Evolutionary conservation across 768 basidiomycete genomes (phyloP).

Genomic region (Auriscalpium vulgare): DNA sequence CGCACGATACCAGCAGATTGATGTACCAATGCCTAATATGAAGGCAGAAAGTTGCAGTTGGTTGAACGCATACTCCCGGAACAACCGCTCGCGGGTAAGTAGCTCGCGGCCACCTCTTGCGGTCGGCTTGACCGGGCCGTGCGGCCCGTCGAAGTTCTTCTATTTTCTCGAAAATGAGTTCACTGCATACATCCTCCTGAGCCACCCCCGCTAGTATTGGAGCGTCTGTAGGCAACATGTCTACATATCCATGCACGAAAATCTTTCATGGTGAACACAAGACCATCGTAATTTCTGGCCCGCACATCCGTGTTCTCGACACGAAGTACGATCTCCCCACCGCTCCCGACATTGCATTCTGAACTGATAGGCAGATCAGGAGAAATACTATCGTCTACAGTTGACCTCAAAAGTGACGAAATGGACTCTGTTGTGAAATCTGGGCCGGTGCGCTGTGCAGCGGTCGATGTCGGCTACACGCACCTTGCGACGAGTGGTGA

Average conservation of each 20-base stretch:
- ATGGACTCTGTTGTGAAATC: slow-evolving; percentile 31
- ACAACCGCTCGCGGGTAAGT: too few relatives aligned
- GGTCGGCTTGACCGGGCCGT: too few relatives aligned
- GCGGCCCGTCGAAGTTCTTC: too few relatives aligned
- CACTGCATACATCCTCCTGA: too few relatives aligned
- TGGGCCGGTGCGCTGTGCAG: slow-evolving; percentile 54
- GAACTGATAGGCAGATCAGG: slow-evolving; percentile 39
- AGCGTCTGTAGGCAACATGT: not conserved
- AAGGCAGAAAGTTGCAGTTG: too few relatives aligned
- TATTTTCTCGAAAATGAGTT: too few relatives aligned
- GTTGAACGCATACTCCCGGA: too few relatives aligned
- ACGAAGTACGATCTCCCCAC: slow-evolving; percentile 34
- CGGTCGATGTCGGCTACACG: slow-evolving; percentile 33
- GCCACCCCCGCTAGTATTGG: too few relatives aligned
- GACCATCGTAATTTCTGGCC: slow-evolving; percentile 45
- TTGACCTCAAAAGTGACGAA: slow-evolving; percentile 23
- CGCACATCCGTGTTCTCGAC: slow-evolving; percentile 55
- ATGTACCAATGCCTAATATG: too few relatives aligned
- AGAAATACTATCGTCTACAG: slow-evolving; percentile 37
- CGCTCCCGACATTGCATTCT: slow-evolving; percentile 4
- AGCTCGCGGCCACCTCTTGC: too few relatives aligned
- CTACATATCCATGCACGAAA: slow-evolving; percentile 39
- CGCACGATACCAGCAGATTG: too few relatives aligned
- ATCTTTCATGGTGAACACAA: slow-evolving; percentile 31
- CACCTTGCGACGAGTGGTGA: slow-evolving; percentile 64